A percentile compares a stretch with the other conserved stretches of the same genome.
phyloP scores from a whole-genome alignment of 1,139 yeast genomes.

The Sugiyamaella neomexicana region DNA sequence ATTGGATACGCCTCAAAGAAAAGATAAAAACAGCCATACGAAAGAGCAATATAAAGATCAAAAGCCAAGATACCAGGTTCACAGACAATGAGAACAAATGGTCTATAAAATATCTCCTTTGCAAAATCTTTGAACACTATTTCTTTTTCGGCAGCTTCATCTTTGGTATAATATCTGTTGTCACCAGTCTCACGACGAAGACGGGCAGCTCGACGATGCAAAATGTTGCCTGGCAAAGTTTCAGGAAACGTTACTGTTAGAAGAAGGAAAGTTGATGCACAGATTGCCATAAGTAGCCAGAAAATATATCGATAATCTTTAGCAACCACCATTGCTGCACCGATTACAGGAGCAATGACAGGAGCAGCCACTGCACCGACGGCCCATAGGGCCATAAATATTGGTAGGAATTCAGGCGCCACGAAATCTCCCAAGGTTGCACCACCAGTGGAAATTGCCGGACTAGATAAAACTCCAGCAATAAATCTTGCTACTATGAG shows the following conservation, averaged over 20 bases:
- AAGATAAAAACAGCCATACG: slow-evolving; percentile 55
- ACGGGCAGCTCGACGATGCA: slow-evolving; percentile 50
- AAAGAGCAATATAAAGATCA: slow-evolving; percentile 52
- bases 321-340: slow-evolving; percentile 51
- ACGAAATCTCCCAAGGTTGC: slow-evolving; percentile 71
- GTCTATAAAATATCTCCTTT: slow-evolving; percentile 51
- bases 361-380: slow-evolving; percentile 61
- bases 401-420: slow-evolving; percentile 24
- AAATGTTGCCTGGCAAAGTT: slow-evolving; percentile 50
- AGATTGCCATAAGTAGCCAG: slow-evolving; percentile 49
- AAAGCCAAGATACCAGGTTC: slow-evolving; percentile 41
- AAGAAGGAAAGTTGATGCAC: slow-evolving; percentile 44
- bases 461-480: slow-evolving; percentile 78
- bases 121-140: slow-evolving; percentile 29
- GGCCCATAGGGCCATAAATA: slow-evolving; percentile 50
- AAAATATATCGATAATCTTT: slow-evolving; percentile 40
- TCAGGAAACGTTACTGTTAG: slow-evolving; percentile 51
- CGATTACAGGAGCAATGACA: slow-evolving; percentile 64
- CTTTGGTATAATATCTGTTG: slow-evolving; percentile 32
- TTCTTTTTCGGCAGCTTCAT: slow-evolving; percentile 32
- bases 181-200: slow-evolving; percentile 52
- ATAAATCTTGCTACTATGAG: slow-evolving; percentile 69
- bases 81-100: slow-evolving; percentile 41
- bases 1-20: slow-evolving; percentile 66
- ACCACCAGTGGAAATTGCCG: slow-evolving; percentile 83